Evolutionary conservation across 345 rosid species (phyloP).

Genomic region (Moringa oleifera): DNA sequence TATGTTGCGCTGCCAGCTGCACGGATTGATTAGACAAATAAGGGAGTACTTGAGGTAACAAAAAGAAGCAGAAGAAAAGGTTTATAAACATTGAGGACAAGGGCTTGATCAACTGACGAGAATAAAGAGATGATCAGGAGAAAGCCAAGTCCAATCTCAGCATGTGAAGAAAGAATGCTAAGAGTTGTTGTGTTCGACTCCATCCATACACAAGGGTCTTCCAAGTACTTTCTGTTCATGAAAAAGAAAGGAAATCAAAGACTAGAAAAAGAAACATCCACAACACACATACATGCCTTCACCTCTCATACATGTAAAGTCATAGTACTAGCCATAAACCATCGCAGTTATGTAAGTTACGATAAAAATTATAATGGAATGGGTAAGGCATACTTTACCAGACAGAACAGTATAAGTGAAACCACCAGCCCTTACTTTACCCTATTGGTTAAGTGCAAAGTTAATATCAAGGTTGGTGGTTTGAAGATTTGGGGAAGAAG

Average conservation of each 20-base stretch:
- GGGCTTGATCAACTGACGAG: constrained; percentile 45
- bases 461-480: too few species aligned
- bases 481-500: too few species aligned
- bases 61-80: background rate
- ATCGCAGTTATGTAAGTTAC: too few species aligned
- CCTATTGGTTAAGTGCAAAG: too few species aligned
- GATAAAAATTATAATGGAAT: too few species aligned
- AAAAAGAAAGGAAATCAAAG: constrained; percentile 13
- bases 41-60: constrained; percentile 10
- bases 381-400: too few species aligned
- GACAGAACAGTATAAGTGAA: too few species aligned
- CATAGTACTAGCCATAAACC: background rate
- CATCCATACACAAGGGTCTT: constrained; percentile 96
- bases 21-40: constrained; percentile 8
- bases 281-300: background rate
- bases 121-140: constrained; percentile 68
- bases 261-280: constrained; percentile 1
- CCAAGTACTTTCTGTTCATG: constrained; percentile 72
- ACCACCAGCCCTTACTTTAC: too few species aligned
- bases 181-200: constrained; percentile 85
- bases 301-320: too few species aligned
- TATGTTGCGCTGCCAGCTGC: constrained; percentile 97
- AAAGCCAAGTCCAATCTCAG: constrained; percentile 91
- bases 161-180: constrained; percentile 78
- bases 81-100: constrained; percentile 1